These are phyloP conservation scores for Malus domestica DNA, from an alignment of 306 rosid genomes.

Conservation along the genomic window DNA sequence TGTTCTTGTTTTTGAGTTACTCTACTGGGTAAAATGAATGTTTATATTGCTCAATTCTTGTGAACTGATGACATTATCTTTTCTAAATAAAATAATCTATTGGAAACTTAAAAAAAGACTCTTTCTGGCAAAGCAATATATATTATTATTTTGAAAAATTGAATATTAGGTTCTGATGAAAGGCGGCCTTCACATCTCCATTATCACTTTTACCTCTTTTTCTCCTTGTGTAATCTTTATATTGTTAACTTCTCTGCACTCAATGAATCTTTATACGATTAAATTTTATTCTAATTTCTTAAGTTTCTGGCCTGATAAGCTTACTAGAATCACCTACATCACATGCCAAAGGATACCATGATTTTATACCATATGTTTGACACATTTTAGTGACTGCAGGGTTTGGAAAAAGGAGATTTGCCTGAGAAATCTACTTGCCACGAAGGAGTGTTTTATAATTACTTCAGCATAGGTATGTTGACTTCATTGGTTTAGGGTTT, in stretches of 20 bases:
- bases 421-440: conserved; percentile 60
- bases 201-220: background rate
- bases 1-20: background rate
- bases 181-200: background rate
- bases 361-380: conserved; percentile 6
- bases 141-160: background rate
- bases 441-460: conserved; percentile 91
- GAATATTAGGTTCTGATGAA: background rate
- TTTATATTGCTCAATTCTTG: background rate
- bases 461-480: conserved; percentile 84
- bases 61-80: background rate
- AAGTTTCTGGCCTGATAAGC: background rate
- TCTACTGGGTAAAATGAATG: background rate
- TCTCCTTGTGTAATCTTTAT: background rate
- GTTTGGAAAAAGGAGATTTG: conserved; percentile 58
- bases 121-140: background rate
- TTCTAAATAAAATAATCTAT: background rate
- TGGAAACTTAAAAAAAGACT: background rate
- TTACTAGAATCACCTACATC: background rate
- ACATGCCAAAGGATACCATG: background rate
- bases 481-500: background rate
- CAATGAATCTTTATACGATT: too few species aligned
- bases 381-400: conserved; percentile 41
- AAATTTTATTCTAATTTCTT: background rate
- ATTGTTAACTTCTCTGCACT: background rate